phyloP scores from a whole-genome alignment of 2,329 filamentous ascomycete species.

The Colletotrichum eremochloae region DNA sequence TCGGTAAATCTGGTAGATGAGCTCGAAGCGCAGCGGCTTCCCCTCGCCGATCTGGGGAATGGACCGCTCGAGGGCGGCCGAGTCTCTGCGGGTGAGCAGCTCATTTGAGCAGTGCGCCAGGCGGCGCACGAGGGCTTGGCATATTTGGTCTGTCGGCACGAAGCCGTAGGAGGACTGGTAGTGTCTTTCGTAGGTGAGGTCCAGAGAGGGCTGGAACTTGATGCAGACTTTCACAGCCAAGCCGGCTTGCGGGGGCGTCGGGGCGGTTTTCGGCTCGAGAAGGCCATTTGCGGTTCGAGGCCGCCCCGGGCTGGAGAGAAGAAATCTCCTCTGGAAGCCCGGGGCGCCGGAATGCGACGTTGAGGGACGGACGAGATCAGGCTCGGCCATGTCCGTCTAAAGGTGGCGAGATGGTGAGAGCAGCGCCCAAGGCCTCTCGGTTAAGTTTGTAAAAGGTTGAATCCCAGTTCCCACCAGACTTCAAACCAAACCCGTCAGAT shows the following conservation, averaged over 20 bases:
- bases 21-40: slow-evolving; percentile 63
- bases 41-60: slow-evolving; percentile 47
- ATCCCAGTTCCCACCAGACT: slow-evolving; percentile 38
- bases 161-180: slow-evolving; percentile 63
- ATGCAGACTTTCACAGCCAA: slow-evolving; percentile 60
- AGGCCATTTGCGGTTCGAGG: slow-evolving; percentile 38
- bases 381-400: slow-evolving; percentile 38
- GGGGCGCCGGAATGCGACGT: slow-evolving; percentile 39
- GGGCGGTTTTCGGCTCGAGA: slow-evolving; percentile 23
- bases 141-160: slow-evolving; percentile 60
- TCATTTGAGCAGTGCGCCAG: slow-evolving; percentile 66
- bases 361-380: slow-evolving; percentile 36
- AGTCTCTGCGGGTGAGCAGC: slow-evolving; percentile 66
- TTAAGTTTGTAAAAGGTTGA: slow-evolving; percentile 26
- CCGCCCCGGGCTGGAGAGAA: slow-evolving; percentile 40
- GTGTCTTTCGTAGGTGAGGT: slow-evolving; percentile 58
- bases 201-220: slow-evolving; percentile 60
- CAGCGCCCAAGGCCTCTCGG: slow-evolving; percentile 19
- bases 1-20: slow-evolving; percentile 61
- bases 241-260: slow-evolving; percentile 22
- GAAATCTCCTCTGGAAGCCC: slow-evolving; percentile 37
- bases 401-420: slow-evolving; percentile 16
- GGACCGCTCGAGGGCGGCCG: slow-evolving; percentile 57
- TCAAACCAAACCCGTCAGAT: slow-evolving; percentile 34
- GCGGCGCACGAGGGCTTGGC: slow-evolving; percentile 62